Conservation (phyloP, 352 stramenopile species). For the Phytophthora tubulina region DNA sequence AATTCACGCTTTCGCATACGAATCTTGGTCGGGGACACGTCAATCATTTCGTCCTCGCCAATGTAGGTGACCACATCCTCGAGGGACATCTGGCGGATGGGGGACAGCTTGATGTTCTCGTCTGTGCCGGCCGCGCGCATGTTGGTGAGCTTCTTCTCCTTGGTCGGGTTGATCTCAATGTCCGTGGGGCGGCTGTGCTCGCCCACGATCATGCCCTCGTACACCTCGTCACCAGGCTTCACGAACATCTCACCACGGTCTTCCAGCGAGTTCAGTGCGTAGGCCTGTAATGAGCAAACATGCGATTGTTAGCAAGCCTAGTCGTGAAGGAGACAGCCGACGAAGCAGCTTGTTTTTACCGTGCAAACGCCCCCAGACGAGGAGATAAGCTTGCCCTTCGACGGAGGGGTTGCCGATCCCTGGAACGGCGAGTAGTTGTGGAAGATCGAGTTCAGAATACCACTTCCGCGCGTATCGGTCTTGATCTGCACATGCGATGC, state of each 20-base stretch:
- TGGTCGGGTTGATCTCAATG: conserved; percentile 98
- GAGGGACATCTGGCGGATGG: conserved; percentile 93
- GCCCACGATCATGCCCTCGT: conserved; percentile 98
- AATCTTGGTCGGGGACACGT: conserved; percentile 96
- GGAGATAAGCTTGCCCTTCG: conserved; percentile 88
- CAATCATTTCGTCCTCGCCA: conserved; percentile 98
- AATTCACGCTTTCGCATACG: conserved; percentile 90
- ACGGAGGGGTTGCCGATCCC: conserved; percentile 72
- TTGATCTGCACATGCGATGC: conserved; percentile 83
- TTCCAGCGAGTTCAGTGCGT: conserved; percentile 94
- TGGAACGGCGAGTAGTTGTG: conserved; percentile 94
- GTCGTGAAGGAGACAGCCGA: neutral
- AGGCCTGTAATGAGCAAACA: conserved; percentile 57
- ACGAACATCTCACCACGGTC: conserved; percentile 97
- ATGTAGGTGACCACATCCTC: conserved; percentile 99
- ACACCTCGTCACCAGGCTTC: conserved; percentile 95
- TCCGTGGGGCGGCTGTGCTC: conserved; percentile 96
- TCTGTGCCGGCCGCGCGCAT: conserved; percentile 96
- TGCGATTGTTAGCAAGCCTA: neutral
- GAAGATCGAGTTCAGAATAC: conserved; percentile 98
- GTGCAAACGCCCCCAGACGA: conserved; percentile 77
- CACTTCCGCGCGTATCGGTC: conserved; percentile 95
- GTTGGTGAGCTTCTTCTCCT: conserved; percentile 98
- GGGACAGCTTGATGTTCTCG: conserved; percentile 95
- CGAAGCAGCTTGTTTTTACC: conserved; percentile 33